phyloP scores from a whole-genome alignment of 73 alveolate species.

The Breviolum minutum region DNA sequence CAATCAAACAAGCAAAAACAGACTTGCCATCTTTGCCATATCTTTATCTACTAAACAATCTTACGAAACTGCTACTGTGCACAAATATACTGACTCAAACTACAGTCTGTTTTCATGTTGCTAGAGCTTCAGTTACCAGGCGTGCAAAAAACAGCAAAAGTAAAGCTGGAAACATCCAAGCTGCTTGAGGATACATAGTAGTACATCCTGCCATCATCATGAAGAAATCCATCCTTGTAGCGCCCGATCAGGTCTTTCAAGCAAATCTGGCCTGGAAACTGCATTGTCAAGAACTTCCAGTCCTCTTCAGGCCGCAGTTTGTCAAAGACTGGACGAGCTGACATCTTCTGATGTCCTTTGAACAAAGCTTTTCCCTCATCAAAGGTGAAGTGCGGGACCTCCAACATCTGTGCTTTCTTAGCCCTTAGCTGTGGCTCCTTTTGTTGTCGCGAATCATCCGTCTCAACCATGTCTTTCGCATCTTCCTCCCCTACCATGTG shows the following conservation, averaged over 20 bases:
- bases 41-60: too few species aligned
- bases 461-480: not conserved
- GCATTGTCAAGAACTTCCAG: constrained; percentile 16
- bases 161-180: not conserved
- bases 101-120: not conserved
- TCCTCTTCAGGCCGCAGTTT: constrained; percentile 36
- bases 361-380: not conserved
- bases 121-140: not conserved
- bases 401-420: not conserved
- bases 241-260: not conserved
- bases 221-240: not conserved
- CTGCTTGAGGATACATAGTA: constrained; percentile 28
- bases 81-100: not conserved
- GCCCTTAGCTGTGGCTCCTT: not conserved
- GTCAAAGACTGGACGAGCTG: not conserved
- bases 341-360: not conserved
- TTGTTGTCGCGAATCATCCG: not conserved
- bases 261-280: not conserved
- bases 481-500: not conserved
- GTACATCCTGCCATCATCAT: not conserved
- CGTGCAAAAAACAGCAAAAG: not conserved
- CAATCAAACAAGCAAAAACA: too few species aligned
- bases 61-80: not conserved
- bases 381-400: not conserved
- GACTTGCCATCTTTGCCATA: too few species aligned